phyloP scores from a whole-genome alignment of 2,329 filamentous ascomycete genomes.

The Cladorrhinum sp. region DNA sequence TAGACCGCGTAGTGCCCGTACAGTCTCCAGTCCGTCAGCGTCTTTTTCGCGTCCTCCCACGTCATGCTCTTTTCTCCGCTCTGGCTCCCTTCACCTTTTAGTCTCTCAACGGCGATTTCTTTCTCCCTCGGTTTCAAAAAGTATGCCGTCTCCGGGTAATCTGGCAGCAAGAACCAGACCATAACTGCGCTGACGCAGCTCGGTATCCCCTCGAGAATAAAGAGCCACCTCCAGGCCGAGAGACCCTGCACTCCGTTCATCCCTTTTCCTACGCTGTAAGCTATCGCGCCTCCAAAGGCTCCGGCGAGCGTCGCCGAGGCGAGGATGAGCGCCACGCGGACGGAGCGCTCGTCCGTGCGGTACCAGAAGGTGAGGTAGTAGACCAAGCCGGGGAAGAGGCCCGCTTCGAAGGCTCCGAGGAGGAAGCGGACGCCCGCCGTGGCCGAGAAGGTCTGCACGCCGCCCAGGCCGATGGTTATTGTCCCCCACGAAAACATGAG shows the following conservation, averaged over 20 bases:
- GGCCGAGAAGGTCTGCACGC: constrained; percentile 58
- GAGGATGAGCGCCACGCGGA: constrained; percentile 71
- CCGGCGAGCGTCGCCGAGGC: constrained; percentile 67
- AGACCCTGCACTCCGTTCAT: constrained; percentile 63
- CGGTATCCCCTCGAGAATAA: constrained; percentile 48
- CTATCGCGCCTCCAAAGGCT: constrained; percentile 70
- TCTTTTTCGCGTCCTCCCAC: constrained; percentile 66
- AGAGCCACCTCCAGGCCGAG: constrained; percentile 69
- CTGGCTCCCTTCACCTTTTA: constrained; percentile 48
- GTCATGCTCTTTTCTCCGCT: constrained; percentile 61
- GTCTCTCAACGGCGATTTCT: constrained; percentile 46
- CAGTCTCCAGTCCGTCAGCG: constrained; percentile 62
- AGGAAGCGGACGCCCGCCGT: constrained; percentile 67
- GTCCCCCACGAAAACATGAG: constrained; percentile 67
- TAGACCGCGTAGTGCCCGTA: constrained; percentile 64
- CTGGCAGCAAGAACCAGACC: constrained; percentile 61
- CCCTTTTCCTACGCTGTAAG: constrained; percentile 64
- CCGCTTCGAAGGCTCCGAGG: constrained; percentile 67
- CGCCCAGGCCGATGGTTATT: constrained; percentile 64
- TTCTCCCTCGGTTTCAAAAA: constrained; percentile 62
- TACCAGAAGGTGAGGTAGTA: constrained; percentile 69
- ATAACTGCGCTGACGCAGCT: constrained; percentile 53
- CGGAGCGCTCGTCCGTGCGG: constrained; percentile 64
- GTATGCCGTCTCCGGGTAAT: constrained; percentile 56
- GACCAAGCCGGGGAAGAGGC: constrained; percentile 62